phyloP scores from a whole-genome alignment of 2,329 filamentous ascomycete genomes.

The Trichoderma sp. region DNA sequence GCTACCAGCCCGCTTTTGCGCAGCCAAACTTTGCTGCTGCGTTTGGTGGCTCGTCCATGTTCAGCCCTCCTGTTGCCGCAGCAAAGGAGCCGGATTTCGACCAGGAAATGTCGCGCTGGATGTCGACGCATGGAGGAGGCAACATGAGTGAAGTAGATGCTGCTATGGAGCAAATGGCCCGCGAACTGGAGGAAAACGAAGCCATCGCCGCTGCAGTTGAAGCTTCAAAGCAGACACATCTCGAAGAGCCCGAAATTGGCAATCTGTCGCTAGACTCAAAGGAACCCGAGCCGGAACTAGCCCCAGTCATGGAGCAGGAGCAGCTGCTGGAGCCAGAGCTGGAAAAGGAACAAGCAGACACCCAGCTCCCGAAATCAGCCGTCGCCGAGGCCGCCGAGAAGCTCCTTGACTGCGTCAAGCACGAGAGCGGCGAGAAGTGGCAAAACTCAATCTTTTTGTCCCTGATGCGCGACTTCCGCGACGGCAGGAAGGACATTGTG shows the following conservation, averaged over 20 bases:
- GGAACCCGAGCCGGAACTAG: neutral
- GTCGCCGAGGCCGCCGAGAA: conserved; percentile 43
- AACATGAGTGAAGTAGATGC: conserved; percentile 41
- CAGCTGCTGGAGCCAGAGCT: neutral
- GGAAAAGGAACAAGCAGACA: conserved; percentile 21
- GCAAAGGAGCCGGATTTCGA: conserved; percentile 36
- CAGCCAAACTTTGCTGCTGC: conserved; percentile 27
- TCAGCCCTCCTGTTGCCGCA: conserved; percentile 25
- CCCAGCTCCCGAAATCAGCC: conserved; percentile 31
- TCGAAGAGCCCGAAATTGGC: conserved; percentile 34
- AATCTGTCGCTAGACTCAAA: conserved; percentile 30
- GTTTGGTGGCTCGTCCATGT: conserved; percentile 28
- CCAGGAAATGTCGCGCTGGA: conserved; percentile 42
- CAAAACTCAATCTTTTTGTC: conserved; percentile 45
- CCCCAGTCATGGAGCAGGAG: conserved; percentile 14
- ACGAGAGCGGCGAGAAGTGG: conserved; percentile 46
- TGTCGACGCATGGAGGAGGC: conserved; percentile 34
- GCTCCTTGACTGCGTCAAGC: conserved; percentile 43
- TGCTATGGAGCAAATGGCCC: conserved; percentile 43
- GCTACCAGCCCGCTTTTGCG: conserved; percentile 33
- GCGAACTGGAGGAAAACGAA: conserved; percentile 40
- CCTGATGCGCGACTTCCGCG: conserved; percentile 45
- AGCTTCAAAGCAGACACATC: conserved; percentile 27
- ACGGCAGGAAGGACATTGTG: conserved; percentile 44
- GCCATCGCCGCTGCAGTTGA: conserved; percentile 26